Percentiles rank a stretch among this genome's conserved stretches.
phyloP scores from a whole-genome alignment of 148 eudicot genomes.

The Diospyros lotus region DNA sequence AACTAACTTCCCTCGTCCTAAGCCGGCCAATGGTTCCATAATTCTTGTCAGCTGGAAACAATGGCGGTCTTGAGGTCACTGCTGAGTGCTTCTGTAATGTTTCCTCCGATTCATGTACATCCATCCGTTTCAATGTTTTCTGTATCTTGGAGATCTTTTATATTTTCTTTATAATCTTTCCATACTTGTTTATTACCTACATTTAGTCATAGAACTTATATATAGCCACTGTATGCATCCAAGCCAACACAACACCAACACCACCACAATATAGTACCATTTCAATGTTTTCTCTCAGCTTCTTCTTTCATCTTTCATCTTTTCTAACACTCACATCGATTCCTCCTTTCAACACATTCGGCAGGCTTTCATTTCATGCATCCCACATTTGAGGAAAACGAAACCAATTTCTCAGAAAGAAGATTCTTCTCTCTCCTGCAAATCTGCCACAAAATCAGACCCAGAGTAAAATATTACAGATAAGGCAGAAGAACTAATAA shows the following conservation, averaged over 20 bases:
- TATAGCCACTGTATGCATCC: too few relatives aligned
- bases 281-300: too few relatives aligned
- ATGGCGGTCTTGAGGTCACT: constrained; percentile 45
- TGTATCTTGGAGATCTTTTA: too few relatives aligned
- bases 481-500: constrained; percentile 19
- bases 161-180: too few relatives aligned
- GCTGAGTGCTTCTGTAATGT: constrained; percentile 41
- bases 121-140: constrained; percentile 38
- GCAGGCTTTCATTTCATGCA: constrained; percentile 27
- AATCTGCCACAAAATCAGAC: constrained; percentile 60
- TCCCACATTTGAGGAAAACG: constrained; percentile 19
- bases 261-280: too few relatives aligned
- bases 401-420: constrained; percentile 33
- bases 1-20: constrained; percentile 64
- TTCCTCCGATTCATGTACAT: constrained; percentile 58
- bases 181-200: too few relatives aligned
- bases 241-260: too few relatives aligned
- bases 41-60: constrained; percentile 50
- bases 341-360: constrained; percentile 18
- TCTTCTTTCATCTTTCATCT: too few relatives aligned
- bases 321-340: constrained; percentile 43
- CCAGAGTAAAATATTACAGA: constrained; percentile 33
- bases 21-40: constrained; percentile 54
- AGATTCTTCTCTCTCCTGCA: constrained; percentile 47
- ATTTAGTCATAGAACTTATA: too few relatives aligned